phyloP scores from a whole-genome alignment of 176 grass and related monocot genomes.

The Phoenix dactylifera region DNA sequence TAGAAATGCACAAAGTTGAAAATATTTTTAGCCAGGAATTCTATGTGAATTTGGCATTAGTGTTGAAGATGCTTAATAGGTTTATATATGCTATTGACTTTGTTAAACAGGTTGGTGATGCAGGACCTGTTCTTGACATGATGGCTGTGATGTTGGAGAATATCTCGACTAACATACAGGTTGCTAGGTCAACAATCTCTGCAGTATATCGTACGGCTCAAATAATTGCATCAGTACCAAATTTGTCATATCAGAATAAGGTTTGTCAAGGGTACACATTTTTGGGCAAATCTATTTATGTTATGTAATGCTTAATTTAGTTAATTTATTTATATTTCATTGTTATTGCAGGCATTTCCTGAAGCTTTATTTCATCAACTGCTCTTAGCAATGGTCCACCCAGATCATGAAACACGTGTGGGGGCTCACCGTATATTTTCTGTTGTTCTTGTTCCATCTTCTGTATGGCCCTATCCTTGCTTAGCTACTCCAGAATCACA shows the following conservation, averaged over 20 bases:
- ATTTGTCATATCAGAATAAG: conserved; percentile 95
- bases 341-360: conserved; percentile 76
- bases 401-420: conserved; percentile 80
- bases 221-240: conserved; percentile 94
- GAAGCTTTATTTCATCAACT: conserved; percentile 97
- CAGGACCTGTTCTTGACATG: conserved; percentile 98
- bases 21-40: background rate
- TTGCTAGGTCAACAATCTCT: conserved; percentile 85
- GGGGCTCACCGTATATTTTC: conserved; percentile 97
- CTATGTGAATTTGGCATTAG: background rate
- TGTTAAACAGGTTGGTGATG: conserved; percentile 81
- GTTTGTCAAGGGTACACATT: conserved; percentile 14
- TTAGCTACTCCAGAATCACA: conserved; percentile 29
- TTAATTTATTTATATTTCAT: background rate
- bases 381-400: conserved; percentile 91
- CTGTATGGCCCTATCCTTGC: conserved; percentile 57
- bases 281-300: too few species aligned
- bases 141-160: conserved; percentile 98
- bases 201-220: conserved; percentile 94
- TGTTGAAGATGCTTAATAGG: too few species aligned
- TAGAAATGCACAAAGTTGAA: too few species aligned
- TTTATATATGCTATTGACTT: background rate
- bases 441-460: conserved; percentile 93
- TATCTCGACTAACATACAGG: conserved; percentile 54
- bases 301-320: too few species aligned